These are phyloP conservation scores for Globisporangium carolinianum DNA, from an alignment of 352 stramenopile species.

Conservation along the genomic window DNA sequence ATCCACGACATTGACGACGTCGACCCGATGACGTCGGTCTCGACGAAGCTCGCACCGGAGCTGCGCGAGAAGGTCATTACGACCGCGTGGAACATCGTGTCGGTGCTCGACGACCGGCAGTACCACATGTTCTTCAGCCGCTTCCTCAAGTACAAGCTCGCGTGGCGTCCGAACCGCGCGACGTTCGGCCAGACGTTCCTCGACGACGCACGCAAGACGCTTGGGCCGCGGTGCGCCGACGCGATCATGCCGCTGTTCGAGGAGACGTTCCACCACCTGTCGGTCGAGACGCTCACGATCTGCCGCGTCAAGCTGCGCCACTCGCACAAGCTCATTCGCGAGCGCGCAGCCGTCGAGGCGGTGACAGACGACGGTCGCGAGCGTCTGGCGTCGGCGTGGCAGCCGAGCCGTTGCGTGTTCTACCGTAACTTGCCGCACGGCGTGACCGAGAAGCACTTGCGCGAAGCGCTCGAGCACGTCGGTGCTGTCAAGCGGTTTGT, in stretches of 20 bases:
- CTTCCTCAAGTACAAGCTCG: conserved; percentile 85
- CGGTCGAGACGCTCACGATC: conserved; percentile 81
- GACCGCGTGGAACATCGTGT: conserved; percentile 81
- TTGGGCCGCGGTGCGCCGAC: conserved; percentile 45
- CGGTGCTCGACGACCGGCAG: conserved; percentile 73
- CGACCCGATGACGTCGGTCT: conserved; percentile 52
- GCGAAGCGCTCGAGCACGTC: conserved; percentile 54
- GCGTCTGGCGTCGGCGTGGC: conserved; percentile 38
- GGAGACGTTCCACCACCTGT: conserved; percentile 68
- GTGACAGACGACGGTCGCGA: conserved; percentile 34
- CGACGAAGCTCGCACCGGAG: conserved; percentile 45
- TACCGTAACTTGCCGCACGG: conserved; percentile 72
- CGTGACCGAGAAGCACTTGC: conserved; percentile 60
- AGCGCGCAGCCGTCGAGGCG: conserved; percentile 32
- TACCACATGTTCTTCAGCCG: conserved; percentile 86
- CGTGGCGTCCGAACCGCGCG: conserved; percentile 67
- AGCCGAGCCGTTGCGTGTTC: conserved; percentile 53
- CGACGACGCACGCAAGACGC: conserved; percentile 57
- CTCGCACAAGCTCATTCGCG: conserved; percentile 54
- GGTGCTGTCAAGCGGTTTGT: conserved; percentile 63
- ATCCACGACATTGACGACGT: conserved; percentile 79
- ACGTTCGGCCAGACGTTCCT: conserved; percentile 81
- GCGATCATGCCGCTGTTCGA: conserved; percentile 79
- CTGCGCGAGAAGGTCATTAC: conserved; percentile 77
- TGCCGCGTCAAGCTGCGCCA: conserved; percentile 75